A percentile compares a stretch with the other conserved stretches of the same genome.
phyloP scores from a whole-genome alignment of 1,284 basidiomycete species.

The Apiotrichum montevideense region DNA sequence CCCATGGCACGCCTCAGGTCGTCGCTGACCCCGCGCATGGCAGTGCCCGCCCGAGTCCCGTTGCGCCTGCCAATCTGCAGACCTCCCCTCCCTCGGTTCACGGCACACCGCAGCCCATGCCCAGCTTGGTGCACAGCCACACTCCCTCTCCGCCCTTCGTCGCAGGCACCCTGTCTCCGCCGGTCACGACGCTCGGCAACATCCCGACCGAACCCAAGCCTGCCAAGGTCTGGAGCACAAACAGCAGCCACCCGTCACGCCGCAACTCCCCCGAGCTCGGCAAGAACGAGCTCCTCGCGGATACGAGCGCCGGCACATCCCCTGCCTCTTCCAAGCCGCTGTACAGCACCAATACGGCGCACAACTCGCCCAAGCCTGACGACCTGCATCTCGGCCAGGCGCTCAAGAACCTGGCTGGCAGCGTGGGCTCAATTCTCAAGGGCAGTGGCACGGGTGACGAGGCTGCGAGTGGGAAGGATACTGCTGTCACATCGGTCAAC shows the following conservation, averaged over 20 bases:
- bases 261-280: background rate
- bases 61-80: too few relatives aligned
- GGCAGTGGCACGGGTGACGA: background rate
- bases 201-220: background rate
- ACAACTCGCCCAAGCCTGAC: background rate
- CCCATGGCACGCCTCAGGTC: too few relatives aligned
- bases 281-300: too few relatives aligned
- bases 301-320: too few relatives aligned
- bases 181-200: background rate
- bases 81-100: too few relatives aligned
- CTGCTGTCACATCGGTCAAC: background rate
- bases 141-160: background rate
- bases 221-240: constrained; percentile 30
- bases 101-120: too few relatives aligned
- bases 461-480: background rate
- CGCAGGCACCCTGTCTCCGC: background rate
- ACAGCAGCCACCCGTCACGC: constrained; percentile 11
- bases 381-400: background rate
- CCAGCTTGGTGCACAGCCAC: background rate
- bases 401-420: background rate
- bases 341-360: background rate
- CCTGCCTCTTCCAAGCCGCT: background rate
- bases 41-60: too few relatives aligned
- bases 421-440: background rate
- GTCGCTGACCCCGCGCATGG: too few relatives aligned